Base-by-base conservation (phyloP, 2,329 filamentous ascomycete genomes). In the Microdochium nivale region DNA sequence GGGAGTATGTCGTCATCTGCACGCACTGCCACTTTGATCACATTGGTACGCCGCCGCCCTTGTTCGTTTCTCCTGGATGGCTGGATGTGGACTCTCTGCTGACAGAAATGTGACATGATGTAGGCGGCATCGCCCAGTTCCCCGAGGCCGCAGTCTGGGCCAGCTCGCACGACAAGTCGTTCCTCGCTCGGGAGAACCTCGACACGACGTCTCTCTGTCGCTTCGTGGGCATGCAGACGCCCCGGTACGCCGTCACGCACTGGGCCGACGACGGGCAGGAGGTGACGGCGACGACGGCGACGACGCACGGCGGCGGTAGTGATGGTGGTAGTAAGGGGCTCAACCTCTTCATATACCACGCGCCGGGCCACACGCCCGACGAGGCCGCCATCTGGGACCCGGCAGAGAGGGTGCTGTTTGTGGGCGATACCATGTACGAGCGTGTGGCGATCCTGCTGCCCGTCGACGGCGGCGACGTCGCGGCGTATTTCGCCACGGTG, bases 21-120 rank as follows among this genome's bases (percentile, higher is more conserved):
- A 70, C 69, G 1, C 73, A 76, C 55, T 76, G 74, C 55, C 73
- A 77, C 53, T 75, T 69, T 55, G 73, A 76, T 48, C 66, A 69
- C 48, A 68, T 68, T 4, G 60, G 60, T 61, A 46, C 10, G 24
- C 50, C 24, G 2, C 16, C 19, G 14, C 13, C 30, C 5, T 13
- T 25, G 33, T 37, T 3, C 16, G 4, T 19, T 14, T 16, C 16
- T 37, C 27, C 27, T 11, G 11, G 5, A 30, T 11, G 27, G 11
- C 27, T 5, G 5, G 27, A 37, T 37, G 8, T 37, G 33, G 4
- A 19, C 3, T 11, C 27, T n/a, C n/a, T 8, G 30, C 30, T 14
- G 30, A 14, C 30, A 33, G 35, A n/a, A 24, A 10, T 21, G 49
- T 43, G 25, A 48, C 23, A 16, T 3, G 32, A 52, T 61, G 65